Evolutionary conservation across 768 basidiomycete genomes (phyloP), one percentile per base, ranked within the genome.

Genomic region (Tulasnella sp.): DNA sequence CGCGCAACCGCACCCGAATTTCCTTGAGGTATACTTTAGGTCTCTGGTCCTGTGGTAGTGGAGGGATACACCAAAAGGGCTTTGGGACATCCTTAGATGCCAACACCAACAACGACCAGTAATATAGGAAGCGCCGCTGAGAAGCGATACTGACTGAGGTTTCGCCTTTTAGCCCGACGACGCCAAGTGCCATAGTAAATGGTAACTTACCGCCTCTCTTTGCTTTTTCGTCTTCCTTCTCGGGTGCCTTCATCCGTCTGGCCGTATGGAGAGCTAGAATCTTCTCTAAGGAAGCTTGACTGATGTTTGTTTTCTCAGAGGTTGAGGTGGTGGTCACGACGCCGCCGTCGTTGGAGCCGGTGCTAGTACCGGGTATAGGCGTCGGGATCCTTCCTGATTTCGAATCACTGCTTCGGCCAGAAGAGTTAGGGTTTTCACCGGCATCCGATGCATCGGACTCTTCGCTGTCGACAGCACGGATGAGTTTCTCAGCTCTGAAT

Each of bases 61-160:
- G 50, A 23, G 62, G 67, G 53, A 53, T 59, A 9, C 68, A 64
- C 76, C 77, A 80, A 49, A 82, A 67, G 23, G 74, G 72, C 2
- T 67, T 59, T 3, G 82, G 83, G 0, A 74, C 79, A 37, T 77
- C 75, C 45, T 75, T 71, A 3, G 76, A 43, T 6, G 55, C 29
- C 34, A 57, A 71, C 14, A 85, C 72, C n/a, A 82, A 65, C 9
- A 80, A 72, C 0, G 81, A 78, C 84, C 84, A 91, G 65, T 90
- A 91, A 62, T 78, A 75, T 4, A 92, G 70, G 74, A 81, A 89
- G 17, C 88, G 79, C 2, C 80, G 75, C 67, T 90, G 88, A 57
- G 82, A 84, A 0, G 87, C 83, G 62, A 90, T 90, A 60, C 81
- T 84, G 40, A 88, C 82, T 9, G 83, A 27, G 36, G 17, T 56